These are phyloP conservation scores for Maudiozyma barnettii DNA, from an alignment of 805 yeast species.

Conservation along the genomic window DNA sequence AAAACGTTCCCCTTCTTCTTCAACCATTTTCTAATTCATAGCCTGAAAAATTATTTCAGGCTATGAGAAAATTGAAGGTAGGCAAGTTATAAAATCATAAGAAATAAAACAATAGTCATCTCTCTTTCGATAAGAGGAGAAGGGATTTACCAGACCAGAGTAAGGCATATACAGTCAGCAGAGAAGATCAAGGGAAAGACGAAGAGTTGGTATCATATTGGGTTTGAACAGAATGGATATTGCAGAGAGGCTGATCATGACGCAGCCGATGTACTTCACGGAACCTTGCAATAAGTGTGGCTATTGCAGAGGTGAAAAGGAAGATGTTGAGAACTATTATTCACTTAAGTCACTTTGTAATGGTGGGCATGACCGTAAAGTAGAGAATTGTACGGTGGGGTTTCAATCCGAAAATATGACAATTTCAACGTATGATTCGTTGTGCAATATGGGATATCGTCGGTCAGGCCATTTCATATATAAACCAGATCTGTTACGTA, in stretches of 20 bases:
- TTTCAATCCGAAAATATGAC: constrained; percentile 39
- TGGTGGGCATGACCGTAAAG: constrained; percentile 6
- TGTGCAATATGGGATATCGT: constrained; percentile 68
- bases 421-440: constrained; percentile 45
- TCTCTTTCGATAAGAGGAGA: too few relatives aligned
- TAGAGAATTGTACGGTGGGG: constrained; percentile 28
- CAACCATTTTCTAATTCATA: neutral
- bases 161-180: too few relatives aligned
- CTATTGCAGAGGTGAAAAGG: constrained; percentile 52
- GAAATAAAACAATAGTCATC: too few relatives aligned
- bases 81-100: too few relatives aligned
- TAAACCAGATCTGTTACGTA: constrained; percentile 56
- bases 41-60: neutral
- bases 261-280: constrained; percentile 37
- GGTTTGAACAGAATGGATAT: constrained; percentile 7
- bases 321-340: constrained; percentile 30
- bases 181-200: too few relatives aligned
- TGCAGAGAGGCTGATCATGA: constrained; percentile 29
- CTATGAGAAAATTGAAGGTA: too few relatives aligned
- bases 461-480: constrained; percentile 66
- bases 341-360: constrained; percentile 32
- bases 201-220: too few relatives aligned
- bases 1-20: neutral
- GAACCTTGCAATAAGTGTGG: constrained; percentile 48
- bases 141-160: too few relatives aligned